phyloP scores from a whole-genome alignment of 305 asterid species.

The Caryopteris hybrid region DNA sequence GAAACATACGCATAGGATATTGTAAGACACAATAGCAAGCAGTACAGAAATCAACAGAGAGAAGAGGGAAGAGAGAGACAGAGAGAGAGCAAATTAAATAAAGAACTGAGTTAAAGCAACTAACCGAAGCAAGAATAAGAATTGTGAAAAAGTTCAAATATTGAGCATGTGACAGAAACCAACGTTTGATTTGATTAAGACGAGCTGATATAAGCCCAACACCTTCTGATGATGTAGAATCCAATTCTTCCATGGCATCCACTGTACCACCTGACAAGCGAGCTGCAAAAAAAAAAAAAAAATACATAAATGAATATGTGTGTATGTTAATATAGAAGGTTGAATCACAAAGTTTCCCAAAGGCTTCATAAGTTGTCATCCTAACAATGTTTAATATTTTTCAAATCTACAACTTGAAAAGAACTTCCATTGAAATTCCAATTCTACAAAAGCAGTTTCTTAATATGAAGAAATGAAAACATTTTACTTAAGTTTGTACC shows the following conservation, averaged over 20 bases:
- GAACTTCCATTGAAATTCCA: neutral
- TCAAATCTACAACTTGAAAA: neutral
- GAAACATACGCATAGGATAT: constrained; percentile 16
- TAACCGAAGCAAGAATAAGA: constrained; percentile 81
- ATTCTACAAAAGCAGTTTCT: neutral
- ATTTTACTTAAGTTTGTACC: constrained; percentile 33
- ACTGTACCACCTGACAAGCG: constrained; percentile 57
- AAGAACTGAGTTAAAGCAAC: constrained; percentile 21
- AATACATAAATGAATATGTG: neutral
- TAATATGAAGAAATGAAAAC: neutral
- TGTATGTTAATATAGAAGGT: neutral
- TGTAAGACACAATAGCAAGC: neutral
- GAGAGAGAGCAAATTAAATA: too few relatives aligned
- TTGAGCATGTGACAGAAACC: constrained; percentile 83
- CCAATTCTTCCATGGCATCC: constrained; percentile 66
- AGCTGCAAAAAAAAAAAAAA: constrained; percentile 42
- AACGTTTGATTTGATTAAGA: constrained; percentile 49
- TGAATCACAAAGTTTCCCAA: neutral
- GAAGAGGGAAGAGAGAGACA: neutral
- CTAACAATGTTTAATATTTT: neutral
- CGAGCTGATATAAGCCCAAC: constrained; percentile 42
- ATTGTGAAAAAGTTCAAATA: constrained; percentile 73
- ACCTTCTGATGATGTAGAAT: constrained; percentile 45
- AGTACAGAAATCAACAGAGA: neutral
- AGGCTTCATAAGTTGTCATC: neutral